These are phyloP conservation scores for Silene uniflora DNA, from an alignment of 148 eudicot species.

Conservation along the genomic window DNA sequence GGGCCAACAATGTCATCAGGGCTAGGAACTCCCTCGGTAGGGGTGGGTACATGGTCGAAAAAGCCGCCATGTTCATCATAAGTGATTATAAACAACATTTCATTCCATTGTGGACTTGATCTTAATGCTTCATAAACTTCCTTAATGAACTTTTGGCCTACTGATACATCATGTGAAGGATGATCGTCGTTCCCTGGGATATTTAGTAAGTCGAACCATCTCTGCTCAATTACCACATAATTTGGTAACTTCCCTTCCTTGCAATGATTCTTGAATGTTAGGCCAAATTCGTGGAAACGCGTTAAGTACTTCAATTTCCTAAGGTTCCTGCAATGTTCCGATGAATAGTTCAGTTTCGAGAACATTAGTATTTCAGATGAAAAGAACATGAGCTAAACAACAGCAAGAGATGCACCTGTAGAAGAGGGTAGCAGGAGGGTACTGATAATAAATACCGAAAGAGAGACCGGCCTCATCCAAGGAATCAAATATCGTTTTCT, in stretches of 20 bases:
- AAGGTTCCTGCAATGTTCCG: conserved; percentile 29
- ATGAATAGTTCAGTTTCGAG: not conserved
- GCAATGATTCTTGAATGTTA: conserved; percentile 41
- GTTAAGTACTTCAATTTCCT: conserved; percentile 39
- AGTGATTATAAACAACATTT: conserved; percentile 54
- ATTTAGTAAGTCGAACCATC: conserved; percentile 34
- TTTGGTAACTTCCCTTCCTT: conserved; percentile 54
- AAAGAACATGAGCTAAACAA: not conserved
- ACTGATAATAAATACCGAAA: conserved; percentile 62
- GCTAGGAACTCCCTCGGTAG: conserved; percentile 56
- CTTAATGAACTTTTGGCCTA: conserved; percentile 67
- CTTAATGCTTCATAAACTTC: conserved; percentile 73
- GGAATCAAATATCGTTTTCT: conserved; percentile 64
- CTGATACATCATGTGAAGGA: conserved; percentile 62
- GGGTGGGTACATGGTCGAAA: conserved; percentile 76
- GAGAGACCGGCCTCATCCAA: conserved; percentile 40
- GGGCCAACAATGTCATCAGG: conserved; percentile 68
- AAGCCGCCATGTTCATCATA: conserved; percentile 94
- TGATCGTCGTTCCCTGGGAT: conserved; percentile 59
- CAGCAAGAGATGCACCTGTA: conserved; percentile 32
- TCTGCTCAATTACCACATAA: conserved; percentile 51
- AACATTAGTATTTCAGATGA: too few relatives aligned
- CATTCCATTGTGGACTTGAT: conserved; percentile 84
- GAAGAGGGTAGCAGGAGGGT: conserved; percentile 59
- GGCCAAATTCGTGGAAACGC: conserved; percentile 40